Base-by-base conservation (phyloP, 139 green algal species). In the Chlorella sp. region DNA sequence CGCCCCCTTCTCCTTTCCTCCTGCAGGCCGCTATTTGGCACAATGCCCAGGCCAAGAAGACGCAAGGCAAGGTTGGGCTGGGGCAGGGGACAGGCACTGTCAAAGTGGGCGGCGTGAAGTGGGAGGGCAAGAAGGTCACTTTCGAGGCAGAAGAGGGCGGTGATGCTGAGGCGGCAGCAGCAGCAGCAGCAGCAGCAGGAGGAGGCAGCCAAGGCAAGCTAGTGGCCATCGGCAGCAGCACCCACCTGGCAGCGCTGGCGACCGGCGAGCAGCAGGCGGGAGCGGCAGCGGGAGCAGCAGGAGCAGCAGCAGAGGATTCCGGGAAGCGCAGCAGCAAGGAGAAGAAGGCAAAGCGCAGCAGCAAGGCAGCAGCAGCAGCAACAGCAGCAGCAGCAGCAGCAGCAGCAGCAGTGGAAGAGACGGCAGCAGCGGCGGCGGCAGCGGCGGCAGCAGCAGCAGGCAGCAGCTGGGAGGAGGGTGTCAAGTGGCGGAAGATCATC, bases 71-170 rank as follows among this genome's bases (percentile, higher is more conserved):
- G 81, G 90, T 88, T 39, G 93, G 93, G 30, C 91, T 95, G 12
- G 93, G 93, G 12, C 86, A 91, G 64, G 71, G 85, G 48, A 90
- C 81, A 4, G 90, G 81, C 26, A 90, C 86, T 69, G 88, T 90
- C n/a, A 93, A 93, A 32, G 85, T 93, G 14, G 91, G 89, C 32
- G 95, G 95, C 26, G 94, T 92, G 30, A 95, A 94, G 68, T 98
- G 96, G 96, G 82, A 95, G 73, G 96, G 96, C 30, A 95, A 91
- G 26, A 96, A 95, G 83, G 94, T 91, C 11, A 95, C 90, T 0
- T 97, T 98, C 92, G 93, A 93, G 11, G 94, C 97, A 16, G 91
- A 94, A 0, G 92, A 87, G 12, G 91, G 88, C 12, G 85, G 83
- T 22, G 76, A 39, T 36, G 57, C 11, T 28, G 68, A 53, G 12